phyloP scores from a whole-genome alignment of 1,139 yeast species.

The Kodamaea arcana region DNA sequence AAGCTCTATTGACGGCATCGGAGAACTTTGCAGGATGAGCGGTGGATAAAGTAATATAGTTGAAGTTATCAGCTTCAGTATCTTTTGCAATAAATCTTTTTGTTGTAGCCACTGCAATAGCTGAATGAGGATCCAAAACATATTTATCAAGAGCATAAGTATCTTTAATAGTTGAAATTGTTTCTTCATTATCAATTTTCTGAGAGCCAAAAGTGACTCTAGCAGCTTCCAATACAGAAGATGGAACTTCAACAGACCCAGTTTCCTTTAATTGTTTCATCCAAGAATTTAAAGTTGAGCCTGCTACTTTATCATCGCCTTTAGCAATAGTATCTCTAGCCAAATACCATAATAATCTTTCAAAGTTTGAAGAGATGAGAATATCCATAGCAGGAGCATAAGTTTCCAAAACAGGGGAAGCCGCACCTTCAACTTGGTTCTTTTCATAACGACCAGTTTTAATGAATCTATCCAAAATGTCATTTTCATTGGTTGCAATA shows the following conservation, averaged over 20 bases:
- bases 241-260: slow-evolving; percentile 74
- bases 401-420: slow-evolving; percentile 80
- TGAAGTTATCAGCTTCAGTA: slow-evolving; percentile 33
- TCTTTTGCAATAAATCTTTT: slow-evolving; percentile 56
- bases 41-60: slow-evolving; percentile 82
- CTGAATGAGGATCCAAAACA: slow-evolving; percentile 92
- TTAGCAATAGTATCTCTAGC: slow-evolving; percentile 64
- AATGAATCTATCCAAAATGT: slow-evolving; percentile 88
- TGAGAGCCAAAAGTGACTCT: slow-evolving; percentile 68
- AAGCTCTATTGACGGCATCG: slow-evolving; percentile 86
- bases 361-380: slow-evolving; percentile 89
- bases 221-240: slow-evolving; percentile 62
- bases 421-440: slow-evolving; percentile 39
- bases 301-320: slow-evolving; percentile 65
- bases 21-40: slow-evolving; percentile 99
- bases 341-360: slow-evolving; percentile 91
- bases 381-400: slow-evolving; percentile 99
- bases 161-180: slow-evolving; percentile 68
- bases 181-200: slow-evolving; percentile 73
- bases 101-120: slow-evolving; percentile 86
- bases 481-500: slow-evolving; percentile 94
- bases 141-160: slow-evolving; percentile 68
- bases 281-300: slow-evolving; percentile 66
- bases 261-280: slow-evolving; percentile 71
- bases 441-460: slow-evolving; percentile 81